A percentile compares a stretch with the other conserved stretches of the same genome.
Evolutionary conservation across 148 eudicot species (phyloP).

Genomic region (Rhododendron vialii): DNA sequence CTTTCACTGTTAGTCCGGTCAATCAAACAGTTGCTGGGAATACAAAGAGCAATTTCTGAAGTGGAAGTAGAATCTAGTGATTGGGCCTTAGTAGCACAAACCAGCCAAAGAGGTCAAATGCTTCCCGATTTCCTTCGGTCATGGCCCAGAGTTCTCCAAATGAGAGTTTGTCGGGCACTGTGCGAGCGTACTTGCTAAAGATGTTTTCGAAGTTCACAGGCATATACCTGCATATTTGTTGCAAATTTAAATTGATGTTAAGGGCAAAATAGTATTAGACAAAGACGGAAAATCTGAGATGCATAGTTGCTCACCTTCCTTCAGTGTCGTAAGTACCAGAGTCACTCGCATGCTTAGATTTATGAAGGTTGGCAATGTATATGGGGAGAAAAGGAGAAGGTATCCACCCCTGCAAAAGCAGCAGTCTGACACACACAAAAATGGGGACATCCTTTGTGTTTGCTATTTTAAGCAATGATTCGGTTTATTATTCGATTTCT

Average conservation of each 20-base stretch:
- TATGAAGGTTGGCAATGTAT: constrained; percentile 58
- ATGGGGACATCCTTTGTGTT: neutral
- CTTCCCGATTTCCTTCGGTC: constrained; percentile 64
- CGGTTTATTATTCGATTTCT: neutral
- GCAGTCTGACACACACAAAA: neutral
- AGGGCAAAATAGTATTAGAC: neutral
- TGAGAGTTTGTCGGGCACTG: constrained; percentile 66
- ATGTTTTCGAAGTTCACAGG: constrained; percentile 44
- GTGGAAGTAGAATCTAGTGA: neutral
- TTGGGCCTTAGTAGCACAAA: constrained; percentile 1
- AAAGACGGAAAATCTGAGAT: neutral
- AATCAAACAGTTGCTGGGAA: neutral
- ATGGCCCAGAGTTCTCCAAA: constrained; percentile 73
- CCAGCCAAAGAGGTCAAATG: constrained; percentile 60
- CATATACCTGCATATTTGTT: constrained; percentile 35
- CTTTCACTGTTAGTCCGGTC: neutral
- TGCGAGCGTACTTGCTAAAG: constrained; percentile 75
- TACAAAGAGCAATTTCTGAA: neutral
- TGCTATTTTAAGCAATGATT: neutral
- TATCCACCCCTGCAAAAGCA: constrained; percentile 49
- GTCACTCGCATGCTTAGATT: constrained; percentile 73
- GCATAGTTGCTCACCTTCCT: constrained; percentile 50
- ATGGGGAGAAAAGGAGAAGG: constrained; percentile 57
- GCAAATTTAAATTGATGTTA: neutral
- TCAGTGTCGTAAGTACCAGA: constrained; percentile 65